Percentiles rank a stretch among this genome's conserved stretches.
phyloP scores from a whole-genome alignment of 129 eudicot species.

The Ambrosia trifida region DNA sequence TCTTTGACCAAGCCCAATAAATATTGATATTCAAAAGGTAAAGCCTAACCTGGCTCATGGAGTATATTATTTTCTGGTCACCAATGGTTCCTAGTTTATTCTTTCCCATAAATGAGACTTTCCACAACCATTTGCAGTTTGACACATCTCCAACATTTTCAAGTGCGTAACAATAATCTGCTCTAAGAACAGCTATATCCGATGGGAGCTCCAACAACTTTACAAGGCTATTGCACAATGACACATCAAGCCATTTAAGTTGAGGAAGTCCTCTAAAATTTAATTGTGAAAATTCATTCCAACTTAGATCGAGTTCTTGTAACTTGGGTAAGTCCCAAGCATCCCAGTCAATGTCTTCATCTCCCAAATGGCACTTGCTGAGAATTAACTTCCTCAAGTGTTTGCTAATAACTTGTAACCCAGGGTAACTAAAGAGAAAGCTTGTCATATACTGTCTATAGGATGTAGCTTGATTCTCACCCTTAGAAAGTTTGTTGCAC shows the following conservation, averaged over 20 bases:
- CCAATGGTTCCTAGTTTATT: not conserved
- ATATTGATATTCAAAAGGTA: not conserved
- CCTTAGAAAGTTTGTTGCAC: not conserved
- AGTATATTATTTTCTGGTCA: not conserved
- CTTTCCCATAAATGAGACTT: not conserved
- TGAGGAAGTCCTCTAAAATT: not conserved
- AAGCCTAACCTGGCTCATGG: slow-evolving; percentile 13
- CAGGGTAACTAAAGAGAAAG: not conserved
- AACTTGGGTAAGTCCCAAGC: slow-evolving; percentile 6
- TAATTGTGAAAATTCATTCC: slow-evolving; percentile 8
- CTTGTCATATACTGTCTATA: not conserved
- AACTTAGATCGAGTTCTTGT: not conserved
- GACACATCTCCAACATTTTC: slow-evolving; percentile 18
- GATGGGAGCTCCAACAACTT: slow-evolving; percentile 9
- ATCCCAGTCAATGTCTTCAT: not conserved
- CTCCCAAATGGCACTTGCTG: not conserved
- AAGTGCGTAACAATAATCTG: not conserved
- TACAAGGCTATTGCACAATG: not conserved
- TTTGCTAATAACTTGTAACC: not conserved
- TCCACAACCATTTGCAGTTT: slow-evolving; percentile 27
- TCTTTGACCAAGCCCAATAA: not conserved
- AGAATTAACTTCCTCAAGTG: slow-evolving; percentile 1
- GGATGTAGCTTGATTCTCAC: not conserved
- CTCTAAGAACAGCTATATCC: not conserved
- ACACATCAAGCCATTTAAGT: slow-evolving; percentile 10